Conservation (phyloP, 768 basidiomycete species). For the Cubamyces lactineus region DNA sequence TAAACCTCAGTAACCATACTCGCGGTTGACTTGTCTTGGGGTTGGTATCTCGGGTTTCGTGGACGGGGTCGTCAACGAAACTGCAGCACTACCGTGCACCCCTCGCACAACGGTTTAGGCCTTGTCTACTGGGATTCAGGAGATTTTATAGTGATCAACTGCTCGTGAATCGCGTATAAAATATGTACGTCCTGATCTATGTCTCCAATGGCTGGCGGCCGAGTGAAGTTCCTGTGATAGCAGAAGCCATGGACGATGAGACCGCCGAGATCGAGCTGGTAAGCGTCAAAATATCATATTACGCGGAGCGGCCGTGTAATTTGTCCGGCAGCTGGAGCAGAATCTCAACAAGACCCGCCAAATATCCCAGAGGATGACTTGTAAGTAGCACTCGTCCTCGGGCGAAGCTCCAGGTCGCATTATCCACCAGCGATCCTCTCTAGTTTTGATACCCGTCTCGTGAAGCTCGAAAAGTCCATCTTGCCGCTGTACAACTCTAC, state of each 20-base stretch:
- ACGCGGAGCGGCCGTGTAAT: background rate
- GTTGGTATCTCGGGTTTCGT: too few species aligned
- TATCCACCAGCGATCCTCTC: slow-evolving; percentile 67
- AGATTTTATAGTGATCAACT: too few species aligned
- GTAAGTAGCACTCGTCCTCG: slow-evolving; percentile 45
- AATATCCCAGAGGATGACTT: slow-evolving; percentile 84
- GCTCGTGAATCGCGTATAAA: too few species aligned
- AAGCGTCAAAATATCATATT: slow-evolving; percentile 9
- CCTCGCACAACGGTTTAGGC: too few species aligned
- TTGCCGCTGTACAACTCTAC: slow-evolving; percentile 80
- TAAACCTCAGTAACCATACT: too few species aligned
- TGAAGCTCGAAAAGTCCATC: slow-evolving; percentile 85
- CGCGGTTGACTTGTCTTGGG: too few species aligned
- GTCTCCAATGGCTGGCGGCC: too few species aligned
- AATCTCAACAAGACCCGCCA: slow-evolving; percentile 85
- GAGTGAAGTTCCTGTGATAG: background rate
- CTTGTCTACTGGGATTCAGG: too few species aligned
- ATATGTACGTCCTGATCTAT: too few species aligned
- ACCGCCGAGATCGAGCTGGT: slow-evolving; percentile 79
- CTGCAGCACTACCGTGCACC: too few species aligned
- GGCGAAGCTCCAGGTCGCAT: slow-evolving; percentile 3
- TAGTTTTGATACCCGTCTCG: slow-evolving; percentile 81
- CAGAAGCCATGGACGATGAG: slow-evolving; percentile 53
- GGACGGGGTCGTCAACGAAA: too few species aligned
- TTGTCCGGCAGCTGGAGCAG: slow-evolving; percentile 66